These are phyloP conservation scores for Monosporozyma servazzii DNA, from an alignment of 805 yeast species.

Conservation along the genomic window DNA sequence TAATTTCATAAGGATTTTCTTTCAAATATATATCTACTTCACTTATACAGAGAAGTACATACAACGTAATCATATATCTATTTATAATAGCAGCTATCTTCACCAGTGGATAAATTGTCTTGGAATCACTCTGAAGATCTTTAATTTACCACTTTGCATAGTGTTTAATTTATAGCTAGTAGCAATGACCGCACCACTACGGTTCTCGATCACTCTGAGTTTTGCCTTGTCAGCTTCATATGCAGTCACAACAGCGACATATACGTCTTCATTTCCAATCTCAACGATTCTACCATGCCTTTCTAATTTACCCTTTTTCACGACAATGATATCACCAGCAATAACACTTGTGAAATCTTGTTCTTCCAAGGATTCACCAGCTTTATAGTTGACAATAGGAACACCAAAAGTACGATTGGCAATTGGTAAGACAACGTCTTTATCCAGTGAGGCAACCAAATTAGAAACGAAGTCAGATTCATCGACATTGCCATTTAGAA, in stretches of 20 bases:
- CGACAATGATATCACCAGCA: constrained; percentile 79
- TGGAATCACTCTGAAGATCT: constrained; percentile 73
- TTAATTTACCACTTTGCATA: constrained; percentile 67
- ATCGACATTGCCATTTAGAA: constrained; percentile 21
- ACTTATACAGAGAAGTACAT: neutral
- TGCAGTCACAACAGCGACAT: constrained; percentile 54
- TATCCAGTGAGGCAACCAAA: constrained; percentile 1
- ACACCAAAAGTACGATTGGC: constrained; percentile 66
- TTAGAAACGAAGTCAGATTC: constrained; percentile 8
- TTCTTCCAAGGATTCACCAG: constrained; percentile 35
- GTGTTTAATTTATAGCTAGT: constrained; percentile 62
- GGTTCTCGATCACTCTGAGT: constrained; percentile 55
- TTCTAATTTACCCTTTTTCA: constrained; percentile 65
- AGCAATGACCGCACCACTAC: constrained; percentile 45
- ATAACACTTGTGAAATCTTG: constrained; percentile 51
- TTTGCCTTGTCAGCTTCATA: constrained; percentile 68
- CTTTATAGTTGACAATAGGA: constrained; percentile 41
- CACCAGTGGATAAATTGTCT: constrained; percentile 69
- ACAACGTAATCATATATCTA: neutral
- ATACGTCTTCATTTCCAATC: constrained; percentile 48
- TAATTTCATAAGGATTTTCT: neutral
- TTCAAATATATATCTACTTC: neutral
- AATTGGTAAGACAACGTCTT: constrained; percentile 32
- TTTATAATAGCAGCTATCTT: constrained; percentile 2
- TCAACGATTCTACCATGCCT: constrained; percentile 40